phyloP scores from a whole-genome alignment of 352 stramenopile species.

The Pythium periplocum region DNA sequence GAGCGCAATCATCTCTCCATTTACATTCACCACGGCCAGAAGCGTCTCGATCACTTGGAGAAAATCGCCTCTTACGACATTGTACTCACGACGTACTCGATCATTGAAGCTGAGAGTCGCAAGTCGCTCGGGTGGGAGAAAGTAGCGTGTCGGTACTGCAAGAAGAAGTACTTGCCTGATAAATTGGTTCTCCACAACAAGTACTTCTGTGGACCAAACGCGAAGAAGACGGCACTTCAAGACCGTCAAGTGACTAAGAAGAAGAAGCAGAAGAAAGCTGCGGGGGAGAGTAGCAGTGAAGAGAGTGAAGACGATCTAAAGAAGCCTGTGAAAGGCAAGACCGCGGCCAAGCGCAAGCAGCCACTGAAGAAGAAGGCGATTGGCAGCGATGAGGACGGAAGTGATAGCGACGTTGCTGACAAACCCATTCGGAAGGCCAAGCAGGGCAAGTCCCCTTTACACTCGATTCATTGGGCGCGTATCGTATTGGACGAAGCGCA shows the following conservation, averaged over 20 bases:
- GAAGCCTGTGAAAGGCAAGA: slow-evolving; percentile 36
- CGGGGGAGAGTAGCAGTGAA: slow-evolving; percentile 40
- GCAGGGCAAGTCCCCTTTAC: slow-evolving; percentile 75
- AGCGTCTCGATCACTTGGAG: slow-evolving; percentile 57
- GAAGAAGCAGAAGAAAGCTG: slow-evolving; percentile 44
- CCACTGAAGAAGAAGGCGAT: slow-evolving; percentile 22
- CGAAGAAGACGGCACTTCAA: slow-evolving; percentile 92
- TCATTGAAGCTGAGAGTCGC: slow-evolving; percentile 90
- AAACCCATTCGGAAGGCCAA: slow-evolving; percentile 24
- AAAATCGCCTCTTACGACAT: slow-evolving; percentile 95
- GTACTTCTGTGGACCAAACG: slow-evolving; percentile 98
- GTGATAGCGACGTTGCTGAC: slow-evolving; percentile 29
- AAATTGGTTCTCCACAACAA: slow-evolving; percentile 94
- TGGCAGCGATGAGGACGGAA: slow-evolving; percentile 15
- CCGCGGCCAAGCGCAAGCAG: slow-evolving; percentile 16
- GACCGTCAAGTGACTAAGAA: slow-evolving; percentile 73
- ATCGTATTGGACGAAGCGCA: slow-evolving; percentile 97
- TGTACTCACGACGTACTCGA: slow-evolving; percentile 98
- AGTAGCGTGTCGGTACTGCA: slow-evolving; percentile 94
- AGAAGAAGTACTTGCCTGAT: slow-evolving; percentile 87
- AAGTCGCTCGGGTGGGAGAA: slow-evolving; percentile 72
- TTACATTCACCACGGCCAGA: slow-evolving; percentile 95
- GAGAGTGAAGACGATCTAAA: slow-evolving; percentile 58
- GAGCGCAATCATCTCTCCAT: slow-evolving; percentile 88
- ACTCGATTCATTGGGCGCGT: slow-evolving; percentile 95